Conservation (phyloP, 1,284 basidiomycete genomes). For the Malassezia sp. region DNA sequence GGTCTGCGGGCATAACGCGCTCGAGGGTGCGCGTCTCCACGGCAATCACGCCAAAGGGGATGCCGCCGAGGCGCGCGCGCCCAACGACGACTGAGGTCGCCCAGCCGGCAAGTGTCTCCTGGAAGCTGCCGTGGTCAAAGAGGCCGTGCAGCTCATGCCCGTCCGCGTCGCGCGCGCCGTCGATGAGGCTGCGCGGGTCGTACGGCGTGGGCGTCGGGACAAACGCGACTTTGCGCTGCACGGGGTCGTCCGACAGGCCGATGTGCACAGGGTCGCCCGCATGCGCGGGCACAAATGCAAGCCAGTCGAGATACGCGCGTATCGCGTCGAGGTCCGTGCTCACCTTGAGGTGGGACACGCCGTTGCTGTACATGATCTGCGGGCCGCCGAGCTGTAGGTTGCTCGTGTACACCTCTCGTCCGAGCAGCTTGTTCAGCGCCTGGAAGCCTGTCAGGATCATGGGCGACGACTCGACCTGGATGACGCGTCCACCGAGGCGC, state of each 20-base stretch:
- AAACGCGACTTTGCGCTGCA: constrained; percentile 88
- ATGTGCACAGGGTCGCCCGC: constrained; percentile 25
- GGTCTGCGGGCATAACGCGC: constrained; percentile 90
- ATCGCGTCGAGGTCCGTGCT: constrained; percentile 63
- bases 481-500: constrained; percentile 89
- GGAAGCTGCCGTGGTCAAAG: constrained; percentile 93
- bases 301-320: constrained; percentile 60
- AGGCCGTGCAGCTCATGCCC: constrained; percentile 61
- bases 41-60: constrained; percentile 94
- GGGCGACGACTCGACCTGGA: constrained; percentile 97
- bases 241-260: constrained; percentile 49
- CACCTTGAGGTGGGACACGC: constrained; percentile 90
- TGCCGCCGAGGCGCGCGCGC: constrained; percentile 87
- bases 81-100: constrained; percentile 56
- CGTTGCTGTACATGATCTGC: constrained; percentile 54
- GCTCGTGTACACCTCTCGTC: constrained; percentile 96
- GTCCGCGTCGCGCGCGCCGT: constrained; percentile 77
- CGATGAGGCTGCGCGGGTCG: constrained; percentile 95
- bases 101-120: constrained; percentile 62
- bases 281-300: constrained; percentile 66
- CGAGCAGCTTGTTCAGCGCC: constrained; percentile 96
- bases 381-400: constrained; percentile 98
- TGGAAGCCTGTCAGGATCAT: constrained; percentile 96
- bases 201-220: constrained; percentile 72
- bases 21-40: constrained; percentile 97